Percentiles rank a stretch among this genome's conserved stretches.
Evolutionary conservation across 2,329 filamentous ascomycete species (phyloP).

Genomic region (Paraphaeosphaeria sporulosa): DNA sequence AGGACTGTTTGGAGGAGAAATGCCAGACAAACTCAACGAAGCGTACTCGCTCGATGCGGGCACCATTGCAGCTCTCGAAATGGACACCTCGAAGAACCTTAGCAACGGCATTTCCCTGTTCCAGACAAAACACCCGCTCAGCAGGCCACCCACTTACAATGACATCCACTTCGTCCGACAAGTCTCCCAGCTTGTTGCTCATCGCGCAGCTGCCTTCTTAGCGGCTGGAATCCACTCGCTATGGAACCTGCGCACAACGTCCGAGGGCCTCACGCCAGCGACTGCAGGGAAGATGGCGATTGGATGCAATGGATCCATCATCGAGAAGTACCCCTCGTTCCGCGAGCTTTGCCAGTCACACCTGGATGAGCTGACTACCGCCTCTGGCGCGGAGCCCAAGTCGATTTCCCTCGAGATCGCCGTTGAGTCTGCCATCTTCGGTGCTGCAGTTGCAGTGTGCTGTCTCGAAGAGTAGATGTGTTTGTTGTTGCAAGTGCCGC

Average conservation of each 20-base stretch:
- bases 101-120: constrained; percentile 55
- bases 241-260: constrained; percentile 62
- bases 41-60: constrained; percentile 67
- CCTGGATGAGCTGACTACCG: constrained; percentile 64
- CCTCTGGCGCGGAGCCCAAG: constrained; percentile 49
- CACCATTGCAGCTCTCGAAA: constrained; percentile 65
- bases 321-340: constrained; percentile 80
- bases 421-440: constrained; percentile 76
- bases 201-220: constrained; percentile 68
- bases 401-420: constrained; percentile 71
- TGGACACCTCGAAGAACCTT: constrained; percentile 51
- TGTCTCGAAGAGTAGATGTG: constrained; percentile 43
- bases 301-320: constrained; percentile 81
- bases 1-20: constrained; percentile 63
- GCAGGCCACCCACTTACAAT: constrained; percentile 52
- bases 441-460: constrained; percentile 72
- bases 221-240: constrained; percentile 69
- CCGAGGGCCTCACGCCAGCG: constrained; percentile 53
- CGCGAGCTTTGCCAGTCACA: constrained; percentile 67
- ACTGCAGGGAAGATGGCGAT: constrained; percentile 56
- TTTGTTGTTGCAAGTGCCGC: constrained; percentile 7
- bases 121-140: constrained; percentile 60
- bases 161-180: constrained; percentile 65
- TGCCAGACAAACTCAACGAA: constrained; percentile 63
- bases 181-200: constrained; percentile 62